Conservation (phyloP, 768 basidiomycete species). For the Trametopsis cervina region DNA sequence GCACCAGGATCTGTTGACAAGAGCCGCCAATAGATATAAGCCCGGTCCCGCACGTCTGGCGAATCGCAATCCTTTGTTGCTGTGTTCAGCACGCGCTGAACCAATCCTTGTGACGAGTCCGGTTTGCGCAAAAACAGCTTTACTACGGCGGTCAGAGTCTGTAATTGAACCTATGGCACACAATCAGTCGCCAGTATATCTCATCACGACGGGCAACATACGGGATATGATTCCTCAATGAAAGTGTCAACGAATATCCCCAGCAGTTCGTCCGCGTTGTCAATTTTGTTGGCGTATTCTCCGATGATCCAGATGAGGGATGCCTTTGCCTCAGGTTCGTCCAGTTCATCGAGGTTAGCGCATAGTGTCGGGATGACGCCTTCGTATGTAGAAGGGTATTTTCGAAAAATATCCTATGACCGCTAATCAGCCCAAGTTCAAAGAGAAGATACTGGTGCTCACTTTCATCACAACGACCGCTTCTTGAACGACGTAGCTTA, state of each 20-base stretch:
- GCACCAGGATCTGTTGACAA: slow-evolving; percentile 92
- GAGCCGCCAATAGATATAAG: slow-evolving; percentile 97
- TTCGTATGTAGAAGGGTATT: slow-evolving; percentile 94
- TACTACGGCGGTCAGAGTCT: slow-evolving; percentile 90
- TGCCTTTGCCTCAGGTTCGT: slow-evolving; percentile 97
- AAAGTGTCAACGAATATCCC: slow-evolving; percentile 88
- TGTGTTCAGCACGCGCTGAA: slow-evolving; percentile 86
- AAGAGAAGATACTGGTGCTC: slow-evolving; percentile 14
- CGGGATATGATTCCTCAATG: slow-evolving; percentile 88
- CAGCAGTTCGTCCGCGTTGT: slow-evolving; percentile 91
- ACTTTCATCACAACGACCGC: slow-evolving; percentile 99
- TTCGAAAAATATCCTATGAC: slow-evolving; percentile 90
- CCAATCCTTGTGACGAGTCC: slow-evolving; percentile 85
- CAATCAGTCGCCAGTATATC: background rate
- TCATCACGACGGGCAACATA: slow-evolving; percentile 32
- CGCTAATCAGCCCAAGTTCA: no score
- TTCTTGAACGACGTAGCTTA: slow-evolving; percentile 97
- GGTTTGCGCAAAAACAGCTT: slow-evolving; percentile 96
- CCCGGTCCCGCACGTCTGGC: slow-evolving; percentile 92
- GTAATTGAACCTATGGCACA: slow-evolving; percentile 43
- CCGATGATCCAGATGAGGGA: slow-evolving; percentile 99
- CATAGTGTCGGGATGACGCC: slow-evolving; percentile 95
- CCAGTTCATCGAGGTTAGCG: slow-evolving; percentile 90
- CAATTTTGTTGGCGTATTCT: slow-evolving; percentile 95
- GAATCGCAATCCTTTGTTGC: slow-evolving; percentile 98